Evolutionary conservation across 768 basidiomycete species (phyloP).

Genomic region (Kwoniella sp.): DNA sequence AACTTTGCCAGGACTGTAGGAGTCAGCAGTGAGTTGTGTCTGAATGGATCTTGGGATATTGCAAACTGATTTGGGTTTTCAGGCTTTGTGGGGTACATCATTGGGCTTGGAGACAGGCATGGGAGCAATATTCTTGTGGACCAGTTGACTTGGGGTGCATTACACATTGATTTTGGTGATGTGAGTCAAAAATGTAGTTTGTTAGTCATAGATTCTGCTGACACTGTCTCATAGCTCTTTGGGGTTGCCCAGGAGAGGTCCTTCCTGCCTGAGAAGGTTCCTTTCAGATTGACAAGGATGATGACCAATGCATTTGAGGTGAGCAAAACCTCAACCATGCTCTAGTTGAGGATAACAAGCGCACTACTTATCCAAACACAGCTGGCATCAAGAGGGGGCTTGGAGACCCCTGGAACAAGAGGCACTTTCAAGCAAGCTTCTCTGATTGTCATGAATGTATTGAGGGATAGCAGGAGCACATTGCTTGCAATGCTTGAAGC

Average conservation of each 20-base stretch:
- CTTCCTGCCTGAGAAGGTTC: conserved; percentile 57
- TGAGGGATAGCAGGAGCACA: conserved; percentile 54
- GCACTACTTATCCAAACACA: background rate
- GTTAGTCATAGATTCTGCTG: background rate
- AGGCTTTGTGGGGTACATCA: conserved; percentile 57
- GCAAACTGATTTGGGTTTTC: background rate
- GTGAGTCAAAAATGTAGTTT: conserved; percentile 40
- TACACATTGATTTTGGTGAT: conserved; percentile 57
- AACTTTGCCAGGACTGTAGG: conserved; percentile 53
- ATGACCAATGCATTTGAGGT: conserved; percentile 57
- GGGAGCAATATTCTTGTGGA: conserved; percentile 54
- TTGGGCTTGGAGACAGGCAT: conserved; percentile 58
- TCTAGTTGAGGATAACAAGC: background rate
- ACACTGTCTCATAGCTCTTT: conserved; percentile 39
- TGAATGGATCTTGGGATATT: background rate
- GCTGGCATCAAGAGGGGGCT: conserved; percentile 43
- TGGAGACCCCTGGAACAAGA: conserved; percentile 44
- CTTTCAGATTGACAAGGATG: conserved; percentile 58
- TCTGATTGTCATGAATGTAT: conserved; percentile 52
- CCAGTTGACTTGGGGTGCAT: conserved; percentile 48
- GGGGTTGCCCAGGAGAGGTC: conserved; percentile 53
- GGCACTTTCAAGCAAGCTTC: conserved; percentile 56
- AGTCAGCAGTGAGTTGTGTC: conserved; percentile 42
- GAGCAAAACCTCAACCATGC: conserved; percentile 18
- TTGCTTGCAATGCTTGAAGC: conserved; percentile 57